Evolutionary conservation across 345 rosid genomes (phyloP), one percentile per base, ranked within the genome.

Genomic region (Noccaea caerulescens): DNA sequence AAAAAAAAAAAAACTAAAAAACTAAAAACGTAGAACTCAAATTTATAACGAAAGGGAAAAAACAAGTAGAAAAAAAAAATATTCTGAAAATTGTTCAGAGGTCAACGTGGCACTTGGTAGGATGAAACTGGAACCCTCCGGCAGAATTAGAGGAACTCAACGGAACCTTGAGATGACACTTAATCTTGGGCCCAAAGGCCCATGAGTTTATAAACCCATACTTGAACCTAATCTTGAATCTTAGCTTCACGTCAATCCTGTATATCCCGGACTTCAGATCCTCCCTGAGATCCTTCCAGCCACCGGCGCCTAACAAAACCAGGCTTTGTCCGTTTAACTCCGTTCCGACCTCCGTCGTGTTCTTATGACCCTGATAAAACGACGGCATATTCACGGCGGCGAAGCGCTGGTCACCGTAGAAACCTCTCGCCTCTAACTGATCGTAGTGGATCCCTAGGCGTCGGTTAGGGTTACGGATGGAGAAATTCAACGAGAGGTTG

Each of bases 351-450:
- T 63, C 47, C 33, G 76, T 87, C 9, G 96, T 87, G 23, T 67
- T 86, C 80, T 92, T 87, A 76, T 77, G 89, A 2, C 93, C 97
- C 63, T 89, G 93, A 3, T 84, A 89, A 62, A 89, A 87, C 23
- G 88, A 79, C 14, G 63, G 13, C 52, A 85, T 27, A 9, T n/a
- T 3, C 3, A 10, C 49, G 7, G 72, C 12, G 0, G 47, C 55
- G 2, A 91, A 69, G 43, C 92, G 68, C 54, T 67, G 63, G 27
- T 62, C 84, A 2, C 77, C 79, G 43, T 82, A 86, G 58, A 49
- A 79, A 14, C 83, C 80, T 14, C 68, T 77, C 0, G 77, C 84
- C 10, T 85, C 84, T 45, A 87, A 65, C 9, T 70, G 67, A 42
- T 83, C 83, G 36, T 86, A 87, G 73, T 79, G 76, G 11, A 85